Conservation (phyloP, 2,329 filamentous ascomycete genomes). For the Fusarium sp. region DNA sequence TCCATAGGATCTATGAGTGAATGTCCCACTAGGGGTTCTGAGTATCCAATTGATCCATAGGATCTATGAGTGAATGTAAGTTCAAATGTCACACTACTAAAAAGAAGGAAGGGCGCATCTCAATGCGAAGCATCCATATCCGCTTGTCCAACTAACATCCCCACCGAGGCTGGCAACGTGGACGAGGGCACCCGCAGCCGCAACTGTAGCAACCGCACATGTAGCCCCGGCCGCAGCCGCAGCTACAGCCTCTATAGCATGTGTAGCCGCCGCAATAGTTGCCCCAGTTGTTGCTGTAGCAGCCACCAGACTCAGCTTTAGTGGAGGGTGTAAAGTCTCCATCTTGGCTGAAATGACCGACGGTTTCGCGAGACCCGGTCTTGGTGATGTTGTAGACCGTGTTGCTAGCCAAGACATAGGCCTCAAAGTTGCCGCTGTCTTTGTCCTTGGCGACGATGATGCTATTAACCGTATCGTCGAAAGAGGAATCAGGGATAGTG, state of each 20-base stretch:
- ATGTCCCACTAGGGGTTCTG: neutral
- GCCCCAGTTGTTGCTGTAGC: neutral
- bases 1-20: neutral
- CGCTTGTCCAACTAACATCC: rapidly evolving
- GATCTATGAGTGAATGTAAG: neutral
- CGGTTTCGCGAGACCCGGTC: neutral
- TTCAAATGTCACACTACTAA: neutral
- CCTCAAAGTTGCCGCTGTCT: neutral
- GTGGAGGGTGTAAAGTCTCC: neutral
- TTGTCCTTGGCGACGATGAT: neutral
- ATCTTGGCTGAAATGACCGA: rapidly evolving
- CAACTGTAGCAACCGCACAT: neutral
- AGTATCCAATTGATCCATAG: neutral
- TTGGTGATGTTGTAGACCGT: neutral
- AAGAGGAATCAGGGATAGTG: neutral
- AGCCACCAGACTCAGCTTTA: neutral
- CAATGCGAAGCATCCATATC: rapidly evolving
- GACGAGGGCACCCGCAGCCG: neutral
- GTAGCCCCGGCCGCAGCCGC: neutral
- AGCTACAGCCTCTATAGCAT: neutral
- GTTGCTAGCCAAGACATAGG: neutral
- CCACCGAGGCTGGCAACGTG: neutral
- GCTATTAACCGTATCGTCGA: neutral
- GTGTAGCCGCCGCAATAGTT: neutral
- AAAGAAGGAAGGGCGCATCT: neutral